phyloP scores from a whole-genome alignment of 2,329 filamentous ascomycete genomes.

The Beauveria medogensis region DNA sequence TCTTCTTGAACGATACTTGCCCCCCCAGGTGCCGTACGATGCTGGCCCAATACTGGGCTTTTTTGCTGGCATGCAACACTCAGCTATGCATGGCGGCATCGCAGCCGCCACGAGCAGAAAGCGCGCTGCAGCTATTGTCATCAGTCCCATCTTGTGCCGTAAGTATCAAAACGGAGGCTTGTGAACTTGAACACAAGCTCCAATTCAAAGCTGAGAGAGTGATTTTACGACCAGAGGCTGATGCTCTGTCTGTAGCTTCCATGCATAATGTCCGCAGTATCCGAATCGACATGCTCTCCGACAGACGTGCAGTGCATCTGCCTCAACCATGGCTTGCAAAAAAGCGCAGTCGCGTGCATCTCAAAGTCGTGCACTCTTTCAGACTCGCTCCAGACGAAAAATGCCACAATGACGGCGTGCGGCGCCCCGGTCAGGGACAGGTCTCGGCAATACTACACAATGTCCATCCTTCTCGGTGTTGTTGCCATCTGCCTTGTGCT shows the following conservation, averaged over 20 bases:
- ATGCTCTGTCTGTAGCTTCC: background rate
- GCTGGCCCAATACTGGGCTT: background rate
- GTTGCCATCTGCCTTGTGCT: conserved; percentile 32
- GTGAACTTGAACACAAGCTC: too few species aligned
- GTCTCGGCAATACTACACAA: conserved; percentile 23
- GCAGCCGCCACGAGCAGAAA: background rate
- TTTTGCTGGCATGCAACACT: background rate
- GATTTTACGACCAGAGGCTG: background rate
- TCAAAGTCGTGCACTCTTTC: background rate
- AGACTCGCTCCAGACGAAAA: conserved; percentile 10
- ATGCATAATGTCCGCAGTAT: background rate
- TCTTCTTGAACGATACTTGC: too few species aligned
- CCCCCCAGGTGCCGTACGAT: background rate
- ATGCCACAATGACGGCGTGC: conserved; percentile 20
- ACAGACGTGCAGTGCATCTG: background rate
- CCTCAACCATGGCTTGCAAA: background rate
- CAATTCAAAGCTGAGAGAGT: background rate
- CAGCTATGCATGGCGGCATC: background rate
- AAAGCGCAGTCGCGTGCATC: background rate
- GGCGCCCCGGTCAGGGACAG: conserved; percentile 22
- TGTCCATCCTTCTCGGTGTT: conserved; percentile 25
- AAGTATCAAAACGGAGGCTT: background rate
- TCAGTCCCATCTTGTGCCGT: background rate
- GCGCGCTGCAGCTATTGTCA: background rate
- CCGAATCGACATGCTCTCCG: background rate